phyloP scores from a whole-genome alignment of 495 filamentous ascomycete species.

The Filosporella fistucella region DNA sequence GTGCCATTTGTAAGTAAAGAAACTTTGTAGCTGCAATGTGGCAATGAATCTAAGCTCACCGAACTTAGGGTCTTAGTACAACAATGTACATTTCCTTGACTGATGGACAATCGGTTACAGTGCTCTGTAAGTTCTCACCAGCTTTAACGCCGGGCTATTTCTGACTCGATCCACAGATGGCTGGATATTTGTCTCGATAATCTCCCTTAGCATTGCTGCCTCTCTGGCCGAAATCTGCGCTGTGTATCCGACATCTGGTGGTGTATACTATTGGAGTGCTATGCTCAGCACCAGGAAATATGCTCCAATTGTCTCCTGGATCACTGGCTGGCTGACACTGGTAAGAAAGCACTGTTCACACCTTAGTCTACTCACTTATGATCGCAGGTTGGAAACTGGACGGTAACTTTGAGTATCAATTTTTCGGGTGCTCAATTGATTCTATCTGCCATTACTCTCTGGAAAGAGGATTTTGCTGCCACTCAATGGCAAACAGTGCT shows the following conservation, averaged over 20 bases:
- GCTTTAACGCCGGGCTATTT: no score
- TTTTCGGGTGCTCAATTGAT: constrained; percentile 56
- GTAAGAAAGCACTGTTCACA: no score
- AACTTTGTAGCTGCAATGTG: neutral
- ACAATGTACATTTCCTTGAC: constrained; percentile 62
- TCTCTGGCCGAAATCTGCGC: constrained; percentile 42
- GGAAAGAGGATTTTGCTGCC: constrained; percentile 56
- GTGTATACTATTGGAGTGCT: constrained; percentile 44
- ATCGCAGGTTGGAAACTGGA: constrained; percentile 51
- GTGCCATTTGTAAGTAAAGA: constrained; percentile 22
- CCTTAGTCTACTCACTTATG: no score
- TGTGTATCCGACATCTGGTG: constrained; percentile 39
- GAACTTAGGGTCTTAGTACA: constrained; percentile 39
- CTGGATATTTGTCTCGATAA: constrained; percentile 39
- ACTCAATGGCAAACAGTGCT: constrained; percentile 60
- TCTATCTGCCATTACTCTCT: constrained; percentile 55
- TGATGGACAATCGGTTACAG: constrained; percentile 54
- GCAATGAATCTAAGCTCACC: neutral
- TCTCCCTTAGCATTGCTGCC: constrained; percentile 36
- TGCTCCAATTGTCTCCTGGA: constrained; percentile 41
- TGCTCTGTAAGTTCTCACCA: no score
- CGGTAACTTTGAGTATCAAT: constrained; percentile 45
- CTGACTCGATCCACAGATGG: no score
- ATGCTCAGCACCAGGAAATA: constrained; percentile 44
- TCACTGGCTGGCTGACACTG: constrained; percentile 43